Conservation (phyloP, 2,329 filamentous ascomycete species). For the Graphiopsis chlorocephala region DNA sequence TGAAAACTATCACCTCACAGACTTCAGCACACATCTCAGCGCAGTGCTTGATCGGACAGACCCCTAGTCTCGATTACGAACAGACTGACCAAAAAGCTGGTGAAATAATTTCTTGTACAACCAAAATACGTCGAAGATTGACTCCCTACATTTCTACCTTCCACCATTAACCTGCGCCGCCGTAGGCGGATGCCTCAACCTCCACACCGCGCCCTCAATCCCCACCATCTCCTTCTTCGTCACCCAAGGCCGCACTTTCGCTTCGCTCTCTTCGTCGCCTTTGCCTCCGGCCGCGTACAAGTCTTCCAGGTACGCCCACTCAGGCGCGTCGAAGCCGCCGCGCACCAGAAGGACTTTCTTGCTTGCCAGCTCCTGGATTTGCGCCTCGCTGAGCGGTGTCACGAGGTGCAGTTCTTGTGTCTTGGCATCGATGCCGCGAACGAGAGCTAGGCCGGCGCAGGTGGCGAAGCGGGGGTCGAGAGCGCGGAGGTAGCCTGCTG, state of each 20-base stretch:
- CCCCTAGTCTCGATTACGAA: too few relatives aligned
- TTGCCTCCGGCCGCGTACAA: constrained; percentile 39
- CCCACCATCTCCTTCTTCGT: constrained; percentile 26
- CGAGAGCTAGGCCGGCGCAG: constrained; percentile 62
- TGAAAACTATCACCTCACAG: too few relatives aligned
- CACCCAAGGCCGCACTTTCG: constrained; percentile 29
- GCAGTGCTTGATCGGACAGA: too few relatives aligned
- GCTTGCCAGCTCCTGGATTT: constrained; percentile 23
- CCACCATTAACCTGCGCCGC: constrained; percentile 15
- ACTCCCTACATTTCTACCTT: not conserved
- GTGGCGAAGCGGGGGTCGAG: constrained; percentile 60
- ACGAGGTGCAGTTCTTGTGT: constrained; percentile 60
- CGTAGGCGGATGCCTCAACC: constrained; percentile 33
- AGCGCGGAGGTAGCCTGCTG: constrained; percentile 37
- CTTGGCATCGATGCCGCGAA: constrained; percentile 65
- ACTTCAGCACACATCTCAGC: too few relatives aligned
- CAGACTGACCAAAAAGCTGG: too few relatives aligned
- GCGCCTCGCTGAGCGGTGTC: constrained; percentile 53
- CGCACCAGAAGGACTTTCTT: constrained; percentile 60
- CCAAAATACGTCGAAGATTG: too few relatives aligned
- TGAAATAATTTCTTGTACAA: too few relatives aligned
- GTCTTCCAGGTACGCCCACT: constrained; percentile 68
- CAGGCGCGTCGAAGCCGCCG: constrained; percentile 66
- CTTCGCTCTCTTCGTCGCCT: not conserved
- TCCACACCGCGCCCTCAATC: constrained; percentile 34